Base-by-base conservation (phyloP, 2,329 filamentous ascomycete species). In the Diplodia intermedia region DNA sequence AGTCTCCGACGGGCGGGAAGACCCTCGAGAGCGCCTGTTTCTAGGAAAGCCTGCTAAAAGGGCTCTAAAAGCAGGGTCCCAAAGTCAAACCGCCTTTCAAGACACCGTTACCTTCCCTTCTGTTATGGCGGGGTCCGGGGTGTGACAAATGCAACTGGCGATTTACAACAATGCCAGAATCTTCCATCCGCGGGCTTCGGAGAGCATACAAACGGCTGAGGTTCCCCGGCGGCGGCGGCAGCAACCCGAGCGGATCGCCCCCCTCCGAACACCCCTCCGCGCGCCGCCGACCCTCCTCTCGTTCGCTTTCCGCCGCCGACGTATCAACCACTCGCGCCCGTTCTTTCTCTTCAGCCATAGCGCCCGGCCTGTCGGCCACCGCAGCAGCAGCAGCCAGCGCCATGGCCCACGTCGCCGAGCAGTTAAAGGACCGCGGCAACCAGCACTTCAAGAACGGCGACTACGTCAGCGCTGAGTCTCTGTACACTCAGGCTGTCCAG, bases 401-500 rank as follows among this genome's bases (percentile, higher is more conserved):
- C 14, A 76, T 75, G 74, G 71, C 78, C 1, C 74, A 79, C 66
- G 67, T 75, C 38, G 82, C 82, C 31, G 82, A 84, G 66, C 77
- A 80, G 70, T 77, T 85, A 33, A 85, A 85, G 71, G 79, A 79
- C 67, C 76, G 82, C 63, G 89, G 90, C 71, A 91, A 91, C 78
- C 82, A 81, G 63, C 85, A 84, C 75, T 94, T 91, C 79, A 84
- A 87, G 70, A 79, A 82, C 9, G 87, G 86, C 70, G 88, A 94
- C 72, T 94, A 85, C 75, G 78, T 80, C 5, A 84, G 81, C 29
- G 91, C 91, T 47, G 90, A 93, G 70, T 84, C 83, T 23, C 81
- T 89, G 68, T 94, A 94, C 79, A 90, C 90, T 4, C 87, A 91
- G 78, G 91, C 91, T 82, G 93, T 97, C 73, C 88, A 91, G 73